These are phyloP conservation scores for Fraxinus americana DNA, from an alignment of 257 asterid species.

Conservation along the genomic window DNA sequence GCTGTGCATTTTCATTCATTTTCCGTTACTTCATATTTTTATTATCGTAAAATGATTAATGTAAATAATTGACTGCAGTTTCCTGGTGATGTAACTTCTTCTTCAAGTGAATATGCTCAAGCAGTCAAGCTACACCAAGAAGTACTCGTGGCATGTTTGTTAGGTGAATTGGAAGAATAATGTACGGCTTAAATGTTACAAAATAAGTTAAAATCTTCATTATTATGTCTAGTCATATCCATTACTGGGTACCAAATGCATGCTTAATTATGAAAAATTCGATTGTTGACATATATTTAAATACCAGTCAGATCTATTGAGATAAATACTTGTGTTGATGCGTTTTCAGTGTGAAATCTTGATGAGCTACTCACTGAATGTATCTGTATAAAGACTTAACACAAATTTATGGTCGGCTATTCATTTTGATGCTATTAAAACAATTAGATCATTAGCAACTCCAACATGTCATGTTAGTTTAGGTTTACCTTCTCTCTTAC, in stretches of 20 bases:
- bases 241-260: not conserved
- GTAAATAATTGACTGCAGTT: not conserved
- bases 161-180: not conserved
- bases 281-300: not conserved
- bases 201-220: not conserved
- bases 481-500: not conserved
- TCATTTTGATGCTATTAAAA: not conserved
- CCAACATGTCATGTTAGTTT: not conserved
- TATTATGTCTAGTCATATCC: not conserved
- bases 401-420: too few species aligned
- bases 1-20: not conserved
- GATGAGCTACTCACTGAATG: not conserved
- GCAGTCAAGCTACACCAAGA: not conserved
- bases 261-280: not conserved
- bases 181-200: not conserved
- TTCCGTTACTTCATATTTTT: not conserved
- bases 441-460: not conserved
- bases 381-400: not conserved
- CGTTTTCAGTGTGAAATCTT: not conserved
- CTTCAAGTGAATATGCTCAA: not conserved
- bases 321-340: not conserved
- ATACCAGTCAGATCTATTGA: not conserved
- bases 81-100: not conserved
- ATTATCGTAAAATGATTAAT: not conserved
- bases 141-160: not conserved